Conservation (phyloP, 2,329 filamentous ascomycete genomes). For the Cytospora piceae region DNA sequence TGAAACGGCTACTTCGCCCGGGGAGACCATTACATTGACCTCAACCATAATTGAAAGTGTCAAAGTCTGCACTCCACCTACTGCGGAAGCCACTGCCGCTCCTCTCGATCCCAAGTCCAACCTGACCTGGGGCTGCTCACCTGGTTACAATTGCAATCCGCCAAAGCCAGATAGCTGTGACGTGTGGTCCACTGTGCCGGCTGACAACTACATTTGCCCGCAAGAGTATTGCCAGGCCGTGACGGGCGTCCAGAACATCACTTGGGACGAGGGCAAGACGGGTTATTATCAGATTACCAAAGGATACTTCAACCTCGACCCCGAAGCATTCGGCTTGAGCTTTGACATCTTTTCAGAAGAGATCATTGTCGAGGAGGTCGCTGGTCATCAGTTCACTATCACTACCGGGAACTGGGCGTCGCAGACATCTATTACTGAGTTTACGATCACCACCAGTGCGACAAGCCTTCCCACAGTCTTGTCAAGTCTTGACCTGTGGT, state of each 20-base stretch:
- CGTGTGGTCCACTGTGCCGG: conserved; percentile 53
- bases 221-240: conserved; percentile 49
- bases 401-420: conserved; percentile 61
- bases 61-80: conserved; percentile 50
- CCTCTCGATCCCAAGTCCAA: conserved; percentile 44
- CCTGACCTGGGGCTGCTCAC: conserved; percentile 57
- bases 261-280: conserved; percentile 51
- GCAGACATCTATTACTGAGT: conserved; percentile 52
- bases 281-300: conserved; percentile 55
- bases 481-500: conserved; percentile 23
- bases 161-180: conserved; percentile 54
- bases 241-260: conserved; percentile 41
- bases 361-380: conserved; percentile 41
- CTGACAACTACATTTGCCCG: conserved; percentile 51
- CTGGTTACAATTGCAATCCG: conserved; percentile 58
- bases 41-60: conserved; percentile 41
- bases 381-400: conserved; percentile 47
- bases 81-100: conserved; percentile 38
- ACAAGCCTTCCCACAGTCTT: conserved; percentile 28
- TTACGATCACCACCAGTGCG: conserved; percentile 33
- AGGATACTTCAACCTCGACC: conserved; percentile 69
- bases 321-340: conserved; percentile 63
- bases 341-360: conserved; percentile 63
- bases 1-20: conserved; percentile 34
- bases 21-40: conserved; percentile 37